Base-by-base conservation (phyloP, 805 yeast species). In the Clavispora vitiphila region DNA sequence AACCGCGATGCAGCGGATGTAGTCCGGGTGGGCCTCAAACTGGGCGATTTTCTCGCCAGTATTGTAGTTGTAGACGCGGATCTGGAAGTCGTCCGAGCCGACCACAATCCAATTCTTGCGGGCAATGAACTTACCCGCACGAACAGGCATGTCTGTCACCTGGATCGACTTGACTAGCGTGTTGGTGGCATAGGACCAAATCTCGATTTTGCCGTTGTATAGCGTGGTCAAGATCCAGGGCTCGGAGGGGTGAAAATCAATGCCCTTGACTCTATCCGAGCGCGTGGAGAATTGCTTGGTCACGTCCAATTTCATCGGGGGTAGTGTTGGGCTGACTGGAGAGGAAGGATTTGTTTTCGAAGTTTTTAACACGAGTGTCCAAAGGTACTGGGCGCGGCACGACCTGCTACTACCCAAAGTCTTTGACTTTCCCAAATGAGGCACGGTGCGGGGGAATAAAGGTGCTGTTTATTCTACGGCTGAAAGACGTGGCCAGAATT, bases 11-110 rank as follows among this genome's bases (percentile, higher is more conserved):
- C 86, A 80, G 62, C 99, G 82, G 58, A 93, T 86, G 65, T 93
- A 93, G 65, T 93, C 99, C 8, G 96, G 96, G 61, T 93, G 99
- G 8, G 97, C 98, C 69, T 93, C 99, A 59, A 91, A 93, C 67
- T 90, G 98, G 29, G 87, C 77, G 48, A 93, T 78, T 62, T 88
- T 89, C 66, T 93, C 99, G 43, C 95, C 90, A 15, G 99, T 93
- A 67, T 88, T 88, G 72, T 87, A 89, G 66, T 93, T 93, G 74
- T 80, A 93, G 23, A 93, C 95, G 58, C 99, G 81, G 44, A 93
- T 71, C 60, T 86, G 91, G 76, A 86, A 91, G 67, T 93, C 99
- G 62, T 93, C 99, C 39, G 95, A 78, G 22, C 99, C 99, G 31
- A 89, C 89, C 44, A 90, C 84, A 57, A 95, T 79, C 99, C 99